Evolutionary conservation across 495 filamentous ascomycete genomes (phyloP), one percentile per base, ranked within the genome.

Genomic region (Chaetomidium leptoderma): DNA sequence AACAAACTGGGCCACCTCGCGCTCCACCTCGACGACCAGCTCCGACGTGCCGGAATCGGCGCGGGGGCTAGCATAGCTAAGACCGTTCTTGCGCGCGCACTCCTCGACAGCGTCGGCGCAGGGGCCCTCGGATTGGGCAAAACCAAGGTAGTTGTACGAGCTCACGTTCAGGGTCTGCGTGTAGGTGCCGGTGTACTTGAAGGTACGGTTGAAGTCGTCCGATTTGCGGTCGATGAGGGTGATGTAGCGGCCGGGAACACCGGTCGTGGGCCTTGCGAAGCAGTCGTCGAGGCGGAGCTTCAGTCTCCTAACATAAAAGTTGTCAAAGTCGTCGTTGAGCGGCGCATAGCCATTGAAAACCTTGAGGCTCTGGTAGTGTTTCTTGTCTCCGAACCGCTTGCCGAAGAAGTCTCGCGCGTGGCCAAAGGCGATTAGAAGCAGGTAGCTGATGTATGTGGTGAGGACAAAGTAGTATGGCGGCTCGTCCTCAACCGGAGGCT

Each of bases 151-250:
- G 67, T 98, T 98, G 80, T 98, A 98, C 4, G 93, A 98, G 75
- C 91, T 96, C 85, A 98, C 84, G 70, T 98, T 98, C 56, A 98
- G 74, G 0, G 93, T 97, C 68, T 98, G 90, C n/a, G 93, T 97
- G 47, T 82, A 84, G 33, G 90, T 95, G 36, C 95, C 95, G 10
- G 86, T 91, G 63, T 89, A 81, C 64, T 89, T 83, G 77, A 95
- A 98, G 63, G 84, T 82, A 62, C 85, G 80, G 71, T 97, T 97
- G 76, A 90, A 86, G 66, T 97, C 89, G 71, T 91, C 80, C 0
- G 91, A 95, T 36, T 78, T 83, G 58, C 93, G 87, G 70, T 97
- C 91, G 47, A 97, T 78, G 33, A 98, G 76, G 27, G 89, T 97
- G 62, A 98, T 95, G 76, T 84, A 93, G 48, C 93, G 84, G 49